Conservation (phyloP, 2,329 filamentous ascomycete species). For the Plenodomus biglobosus region DNA sequence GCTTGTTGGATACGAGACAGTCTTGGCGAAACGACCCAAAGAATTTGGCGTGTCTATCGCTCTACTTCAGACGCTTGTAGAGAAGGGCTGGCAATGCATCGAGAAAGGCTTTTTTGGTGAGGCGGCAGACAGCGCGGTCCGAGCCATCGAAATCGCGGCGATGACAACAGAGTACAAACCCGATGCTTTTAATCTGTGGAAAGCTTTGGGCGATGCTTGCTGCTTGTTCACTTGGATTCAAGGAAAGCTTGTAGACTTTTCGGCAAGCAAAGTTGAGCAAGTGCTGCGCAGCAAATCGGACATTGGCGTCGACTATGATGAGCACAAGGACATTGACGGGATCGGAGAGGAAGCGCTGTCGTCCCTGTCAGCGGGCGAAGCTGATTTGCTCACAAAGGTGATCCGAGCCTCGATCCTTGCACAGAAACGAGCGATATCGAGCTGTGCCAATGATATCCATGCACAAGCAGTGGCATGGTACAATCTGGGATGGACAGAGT, state of each 20-base stretch:
- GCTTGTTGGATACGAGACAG: slow-evolving; percentile 72
- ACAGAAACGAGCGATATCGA: slow-evolving; percentile 81
- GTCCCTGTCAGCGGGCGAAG: slow-evolving; percentile 18
- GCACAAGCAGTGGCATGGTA: slow-evolving; percentile 96
- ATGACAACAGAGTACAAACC: slow-evolving; percentile 62
- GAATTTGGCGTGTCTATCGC: slow-evolving; percentile 90
- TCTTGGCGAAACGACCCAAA: slow-evolving; percentile 65
- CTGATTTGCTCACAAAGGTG: slow-evolving; percentile 53
- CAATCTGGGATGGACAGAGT: slow-evolving; percentile 93
- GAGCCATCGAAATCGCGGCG: slow-evolving; percentile 68
- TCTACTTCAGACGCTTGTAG: slow-evolving; percentile 82
- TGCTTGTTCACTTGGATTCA: slow-evolving; percentile 80
- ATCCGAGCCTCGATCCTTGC: slow-evolving; percentile 76
- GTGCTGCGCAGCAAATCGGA: slow-evolving; percentile 59
- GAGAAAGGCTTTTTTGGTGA: slow-evolving; percentile 87
- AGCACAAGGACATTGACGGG: slow-evolving; percentile 70
- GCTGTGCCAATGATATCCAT: slow-evolving; percentile 72
- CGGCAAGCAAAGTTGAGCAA: slow-evolving; percentile 57
- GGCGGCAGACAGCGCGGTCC: slow-evolving; percentile 68
- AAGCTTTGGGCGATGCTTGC: slow-evolving; percentile 84
- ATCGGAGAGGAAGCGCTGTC: slow-evolving; percentile 50
- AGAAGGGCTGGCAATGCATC: slow-evolving; percentile 74
- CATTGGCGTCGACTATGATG: slow-evolving; percentile 56
- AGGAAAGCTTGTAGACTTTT: slow-evolving; percentile 64
- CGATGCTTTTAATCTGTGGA: slow-evolving; percentile 93